These are phyloP conservation scores for Tuber borchii DNA, from an alignment of 495 filamentous ascomycete species.

Conservation along the genomic window DNA sequence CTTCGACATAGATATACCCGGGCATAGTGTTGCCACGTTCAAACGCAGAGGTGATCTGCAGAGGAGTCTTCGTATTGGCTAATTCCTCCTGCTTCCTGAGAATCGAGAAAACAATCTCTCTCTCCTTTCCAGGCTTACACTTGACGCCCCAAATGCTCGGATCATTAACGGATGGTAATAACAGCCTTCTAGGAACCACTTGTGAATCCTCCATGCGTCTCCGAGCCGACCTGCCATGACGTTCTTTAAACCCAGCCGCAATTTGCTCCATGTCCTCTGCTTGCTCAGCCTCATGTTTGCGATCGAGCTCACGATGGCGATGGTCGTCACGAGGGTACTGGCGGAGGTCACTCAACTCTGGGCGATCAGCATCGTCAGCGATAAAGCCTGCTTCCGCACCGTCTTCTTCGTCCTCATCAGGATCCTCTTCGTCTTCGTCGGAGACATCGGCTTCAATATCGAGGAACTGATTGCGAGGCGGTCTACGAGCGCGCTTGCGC, in stretches of 20 bases:
- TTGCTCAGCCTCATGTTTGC: slow-evolving; percentile 69
- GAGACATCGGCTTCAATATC: slow-evolving; percentile 89
- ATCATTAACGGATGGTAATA: slow-evolving; percentile 91
- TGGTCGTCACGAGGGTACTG: slow-evolving; percentile 61
- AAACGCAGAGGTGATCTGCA: slow-evolving; percentile 79
- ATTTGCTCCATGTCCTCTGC: slow-evolving; percentile 83
- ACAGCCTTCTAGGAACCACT: slow-evolving; percentile 73
- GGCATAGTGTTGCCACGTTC: slow-evolving; percentile 81
- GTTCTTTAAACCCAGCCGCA: slow-evolving; percentile 73
- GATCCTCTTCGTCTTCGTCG: slow-evolving; percentile 85
- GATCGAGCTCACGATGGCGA: slow-evolving; percentile 88
- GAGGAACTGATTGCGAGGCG: slow-evolving; percentile 71
- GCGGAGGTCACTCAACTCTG: slow-evolving; percentile 62
- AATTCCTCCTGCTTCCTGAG: slow-evolving; percentile 81
- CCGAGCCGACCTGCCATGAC: slow-evolving; percentile 59
- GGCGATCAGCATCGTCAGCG: slow-evolving; percentile 69
- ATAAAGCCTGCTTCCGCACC: slow-evolving; percentile 75
- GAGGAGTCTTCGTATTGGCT: slow-evolving; percentile 61
- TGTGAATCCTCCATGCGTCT: slow-evolving; percentile 53
- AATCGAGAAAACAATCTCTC: slow-evolving; percentile 77
- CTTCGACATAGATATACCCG: slow-evolving; percentile 93
- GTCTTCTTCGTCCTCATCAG: slow-evolving; percentile 81
- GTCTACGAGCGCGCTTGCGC: slow-evolving; percentile 60
- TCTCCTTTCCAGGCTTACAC: slow-evolving; percentile 90
- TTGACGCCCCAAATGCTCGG: slow-evolving; percentile 92